A percentile compares a stretch with the other conserved stretches of the same genome.
Conservation (phyloP, 345 rosid genomes). For the Moricandia arvensis region DNA sequence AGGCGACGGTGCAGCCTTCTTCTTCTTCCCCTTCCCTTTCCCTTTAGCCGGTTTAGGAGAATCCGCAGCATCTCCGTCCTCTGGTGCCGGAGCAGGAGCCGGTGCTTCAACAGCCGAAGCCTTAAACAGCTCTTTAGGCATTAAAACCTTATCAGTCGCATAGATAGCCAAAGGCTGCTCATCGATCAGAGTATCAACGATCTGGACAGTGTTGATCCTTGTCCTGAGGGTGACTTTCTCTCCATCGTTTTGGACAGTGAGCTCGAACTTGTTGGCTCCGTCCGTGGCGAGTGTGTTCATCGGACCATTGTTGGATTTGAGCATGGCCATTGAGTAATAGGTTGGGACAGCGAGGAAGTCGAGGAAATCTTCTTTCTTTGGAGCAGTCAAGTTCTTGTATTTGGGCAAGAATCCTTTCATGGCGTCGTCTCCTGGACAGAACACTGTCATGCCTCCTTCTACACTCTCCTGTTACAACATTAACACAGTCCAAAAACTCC, state of each 20-base stretch:
- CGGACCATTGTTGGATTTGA: conserved; percentile 79
- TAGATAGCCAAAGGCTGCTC: conserved; percentile 81
- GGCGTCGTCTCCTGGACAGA: conserved; percentile 87
- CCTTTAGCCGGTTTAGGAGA: conserved; percentile 58
- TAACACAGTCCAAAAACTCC: background rate
- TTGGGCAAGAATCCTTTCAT: conserved; percentile 79
- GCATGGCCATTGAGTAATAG: conserved; percentile 68
- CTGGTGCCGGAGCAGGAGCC: conserved; percentile 60
- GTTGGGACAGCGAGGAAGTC: conserved; percentile 76
- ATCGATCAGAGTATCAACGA: conserved; percentile 66
- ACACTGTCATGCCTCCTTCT: conserved; percentile 92
- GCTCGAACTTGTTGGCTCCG: conserved; percentile 71
- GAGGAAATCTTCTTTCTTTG: conserved; percentile 63
- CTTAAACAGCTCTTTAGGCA: conserved; percentile 79
- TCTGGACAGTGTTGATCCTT: conserved; percentile 61
- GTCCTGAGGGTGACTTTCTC: conserved; percentile 71
- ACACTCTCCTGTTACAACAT: conserved; percentile 52
- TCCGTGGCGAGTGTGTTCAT: conserved; percentile 95
- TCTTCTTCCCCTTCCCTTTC: conserved; percentile 36
- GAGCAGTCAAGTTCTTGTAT: conserved; percentile 73
- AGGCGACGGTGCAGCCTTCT: conserved; percentile 35
- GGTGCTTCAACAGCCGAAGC: conserved; percentile 65
- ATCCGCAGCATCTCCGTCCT: conserved; percentile 51
- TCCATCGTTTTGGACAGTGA: conserved; percentile 85
- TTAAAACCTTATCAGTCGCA: conserved; percentile 61